Evolutionary conservation across 257 asterid species (phyloP).

Genomic region (Buddleja alternifolia): DNA sequence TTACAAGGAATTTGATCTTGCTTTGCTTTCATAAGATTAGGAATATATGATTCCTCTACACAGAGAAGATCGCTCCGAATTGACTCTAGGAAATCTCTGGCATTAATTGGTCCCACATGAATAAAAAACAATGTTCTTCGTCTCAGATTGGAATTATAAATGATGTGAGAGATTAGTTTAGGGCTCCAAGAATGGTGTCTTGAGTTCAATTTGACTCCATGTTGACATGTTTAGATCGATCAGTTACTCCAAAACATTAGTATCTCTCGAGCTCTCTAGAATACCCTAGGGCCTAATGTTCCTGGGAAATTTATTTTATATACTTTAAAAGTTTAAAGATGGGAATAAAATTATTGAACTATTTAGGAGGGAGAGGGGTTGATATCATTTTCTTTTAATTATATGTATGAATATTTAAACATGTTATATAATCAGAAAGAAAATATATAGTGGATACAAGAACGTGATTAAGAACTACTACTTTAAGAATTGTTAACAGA

Average conservation of each 20-base stretch:
- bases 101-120: constrained; percentile 2
- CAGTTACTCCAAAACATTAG: background rate
- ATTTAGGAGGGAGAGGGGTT: constrained; percentile 8
- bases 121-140: background rate
- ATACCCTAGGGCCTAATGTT: background rate
- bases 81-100: background rate
- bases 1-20: constrained; percentile 38
- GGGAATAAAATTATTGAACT: background rate
- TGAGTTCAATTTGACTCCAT: background rate
- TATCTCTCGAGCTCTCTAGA: background rate
- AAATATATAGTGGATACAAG: background rate
- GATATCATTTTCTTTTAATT: background rate
- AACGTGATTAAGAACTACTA: constrained; percentile 6
- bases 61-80: background rate
- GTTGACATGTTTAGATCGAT: background rate
- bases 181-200: constrained; percentile 5
- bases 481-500: background rate
- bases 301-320: background rate
- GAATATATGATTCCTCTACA: constrained; percentile 32
- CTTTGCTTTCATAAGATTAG: constrained; percentile 28
- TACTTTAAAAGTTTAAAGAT: background rate
- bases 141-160: background rate
- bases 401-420: background rate
- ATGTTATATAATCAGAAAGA: background rate
- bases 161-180: background rate